These are phyloP conservation scores for Boletus vermiculosoides DNA, from an alignment of 768 basidiomycete species.

Conservation along the genomic window DNA sequence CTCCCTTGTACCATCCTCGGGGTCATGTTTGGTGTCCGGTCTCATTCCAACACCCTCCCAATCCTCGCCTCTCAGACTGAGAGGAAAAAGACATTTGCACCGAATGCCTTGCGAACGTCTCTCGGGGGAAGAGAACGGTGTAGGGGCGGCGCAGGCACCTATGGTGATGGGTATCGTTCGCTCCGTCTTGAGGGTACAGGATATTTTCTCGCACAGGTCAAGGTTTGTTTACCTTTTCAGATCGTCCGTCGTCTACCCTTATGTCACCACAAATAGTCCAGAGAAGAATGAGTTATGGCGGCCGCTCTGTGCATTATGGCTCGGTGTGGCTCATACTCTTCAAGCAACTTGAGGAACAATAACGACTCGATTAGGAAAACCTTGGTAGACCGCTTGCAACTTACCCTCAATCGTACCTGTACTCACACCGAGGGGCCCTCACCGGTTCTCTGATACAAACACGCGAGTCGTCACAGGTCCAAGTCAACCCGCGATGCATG, in stretches of 20 bases:
- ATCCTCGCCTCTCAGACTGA: neutral
- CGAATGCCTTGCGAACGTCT: neutral
- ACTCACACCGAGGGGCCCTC: neutral
- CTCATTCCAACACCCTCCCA: neutral
- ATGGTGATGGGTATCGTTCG: neutral
- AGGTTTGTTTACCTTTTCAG: neutral
- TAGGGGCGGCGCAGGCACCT: neutral
- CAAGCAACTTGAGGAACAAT: neutral
- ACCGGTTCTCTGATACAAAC: neutral
- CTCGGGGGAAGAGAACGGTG: neutral
- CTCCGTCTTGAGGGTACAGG: neutral
- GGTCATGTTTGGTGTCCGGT: conserved; percentile 1
- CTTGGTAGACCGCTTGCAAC: neutral
- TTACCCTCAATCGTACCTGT: neutral
- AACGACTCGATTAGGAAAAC: neutral
- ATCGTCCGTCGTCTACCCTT: neutral
- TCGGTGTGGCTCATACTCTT: neutral
- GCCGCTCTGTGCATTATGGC: neutral
- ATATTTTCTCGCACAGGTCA: neutral
- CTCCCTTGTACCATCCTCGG: neutral
- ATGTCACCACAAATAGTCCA: neutral
- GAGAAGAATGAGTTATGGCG: neutral
- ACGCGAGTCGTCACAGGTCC: neutral
- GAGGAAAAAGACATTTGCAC: neutral
- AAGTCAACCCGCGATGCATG: conserved; percentile 2